phyloP scores from a whole-genome alignment of 2,329 filamentous ascomycete species.

The Chaetomium sp. region DNA sequence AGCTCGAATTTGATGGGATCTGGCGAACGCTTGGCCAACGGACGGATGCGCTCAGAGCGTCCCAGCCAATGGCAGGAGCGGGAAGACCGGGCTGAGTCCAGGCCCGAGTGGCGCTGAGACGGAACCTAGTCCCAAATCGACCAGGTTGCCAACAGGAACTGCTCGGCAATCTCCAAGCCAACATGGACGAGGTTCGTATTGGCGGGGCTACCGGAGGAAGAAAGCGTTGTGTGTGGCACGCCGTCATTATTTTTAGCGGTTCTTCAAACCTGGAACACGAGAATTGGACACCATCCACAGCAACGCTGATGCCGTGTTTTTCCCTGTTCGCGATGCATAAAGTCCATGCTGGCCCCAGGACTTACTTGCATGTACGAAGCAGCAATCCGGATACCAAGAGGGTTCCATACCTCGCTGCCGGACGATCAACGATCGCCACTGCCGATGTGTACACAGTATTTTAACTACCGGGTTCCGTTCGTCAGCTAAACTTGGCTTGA shows the following conservation, averaged over 20 bases:
- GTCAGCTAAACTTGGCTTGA: background rate
- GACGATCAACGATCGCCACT: slow-evolving; percentile 6
- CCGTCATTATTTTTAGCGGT: slow-evolving; percentile 20
- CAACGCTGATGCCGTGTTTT: background rate
- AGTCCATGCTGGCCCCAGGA: background rate
- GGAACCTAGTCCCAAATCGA: slow-evolving; percentile 11
- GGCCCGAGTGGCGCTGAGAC: slow-evolving; percentile 24
- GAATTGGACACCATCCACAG: background rate
- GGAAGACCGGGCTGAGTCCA: slow-evolving; percentile 23
- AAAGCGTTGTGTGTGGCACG: slow-evolving; percentile 3
- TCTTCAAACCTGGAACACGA: slow-evolving; percentile 18
- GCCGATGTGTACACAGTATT: background rate
- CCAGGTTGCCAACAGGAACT: slow-evolving; percentile 20
- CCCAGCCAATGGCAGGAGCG: slow-evolving; percentile 29
- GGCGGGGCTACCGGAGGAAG: slow-evolving; percentile 5
- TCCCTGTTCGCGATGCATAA: background rate
- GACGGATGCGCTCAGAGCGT: slow-evolving; percentile 21
- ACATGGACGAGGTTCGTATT: slow-evolving; percentile 24
- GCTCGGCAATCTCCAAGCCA: slow-evolving; percentile 24
- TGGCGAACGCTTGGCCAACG: slow-evolving; percentile 23
- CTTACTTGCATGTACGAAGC: background rate
- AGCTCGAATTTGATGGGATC: slow-evolving; percentile 26
- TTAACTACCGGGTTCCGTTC: background rate
- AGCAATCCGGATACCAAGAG: background rate
- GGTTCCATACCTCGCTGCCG: background rate